Evolutionary conservation across 495 filamentous ascomycete genomes (phyloP), one percentile per base, ranked within the genome.

Genomic region (Daldinia concentrica): DNA sequence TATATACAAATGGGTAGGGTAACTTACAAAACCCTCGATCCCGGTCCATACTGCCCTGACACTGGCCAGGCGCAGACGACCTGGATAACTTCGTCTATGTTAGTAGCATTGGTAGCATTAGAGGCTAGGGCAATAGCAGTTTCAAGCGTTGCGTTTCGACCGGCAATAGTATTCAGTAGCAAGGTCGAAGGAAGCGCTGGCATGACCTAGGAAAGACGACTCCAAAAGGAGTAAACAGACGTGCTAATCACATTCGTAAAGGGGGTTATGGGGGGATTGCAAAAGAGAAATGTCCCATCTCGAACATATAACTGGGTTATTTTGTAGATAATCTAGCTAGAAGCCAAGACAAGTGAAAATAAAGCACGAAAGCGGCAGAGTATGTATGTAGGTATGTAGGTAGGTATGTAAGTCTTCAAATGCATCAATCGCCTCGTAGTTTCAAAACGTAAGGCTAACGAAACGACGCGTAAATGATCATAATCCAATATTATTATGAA

Each of bases 21-120:
- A n/a, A 57, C 84, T 72, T 81, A 88, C 87, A 90, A 67, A 12
- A 85, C 65, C 65, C 87, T 78, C 1, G 85, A 86, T 0, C 87
- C 87, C 2, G 81, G 79, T 0, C 87, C 87, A 74, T 90, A 90
- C 71, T 89, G 86, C 4, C 87, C 88, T 4, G 84, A 87, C 0
- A 90, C 82, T 0, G 88, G 86, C 83, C 83, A 90, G 15, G 86
- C 86, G 65, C 88, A 90, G 1, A 90, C 72, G 50, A 89, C 88
- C 64, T 85, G 77, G 12, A 85, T 58, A 24, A 73, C 72, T 62
- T 78, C 52, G 48, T 41, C 54, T 43, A 66, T 62, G 26, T 56
- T 57, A 24, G 79, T 79, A 26, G 55, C 56, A 65, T 81, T 75
- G 5, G 50, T 54, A 6, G 50, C 26, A 54, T 54, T 54, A 6